phyloP scores from a whole-genome alignment of 306 rosid genomes.

The Albizia julibrissin region DNA sequence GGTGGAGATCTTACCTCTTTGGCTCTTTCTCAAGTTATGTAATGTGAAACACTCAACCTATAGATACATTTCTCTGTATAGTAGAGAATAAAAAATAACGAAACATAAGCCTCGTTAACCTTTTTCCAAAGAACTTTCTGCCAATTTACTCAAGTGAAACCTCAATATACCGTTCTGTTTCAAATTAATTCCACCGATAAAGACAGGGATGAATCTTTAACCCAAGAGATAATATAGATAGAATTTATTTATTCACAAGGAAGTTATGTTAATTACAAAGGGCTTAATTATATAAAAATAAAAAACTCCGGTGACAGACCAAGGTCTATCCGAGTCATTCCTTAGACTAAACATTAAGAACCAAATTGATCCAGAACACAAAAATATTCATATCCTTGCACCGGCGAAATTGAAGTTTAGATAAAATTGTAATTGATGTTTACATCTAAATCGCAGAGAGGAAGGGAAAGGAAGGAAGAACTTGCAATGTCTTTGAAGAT shows the following conservation, averaged over 20 bases:
- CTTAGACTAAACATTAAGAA: not conserved
- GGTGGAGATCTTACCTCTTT: not conserved
- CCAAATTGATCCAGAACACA: not conserved
- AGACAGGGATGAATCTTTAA: not conserved
- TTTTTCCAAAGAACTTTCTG: not conserved
- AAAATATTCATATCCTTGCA: not conserved
- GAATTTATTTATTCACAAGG: not conserved
- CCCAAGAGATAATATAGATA: not conserved
- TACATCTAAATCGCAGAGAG: not conserved
- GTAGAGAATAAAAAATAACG: not conserved
- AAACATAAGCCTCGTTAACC: not conserved
- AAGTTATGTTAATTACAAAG: not conserved
- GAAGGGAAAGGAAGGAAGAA: not conserved
- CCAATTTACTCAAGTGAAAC: not conserved
- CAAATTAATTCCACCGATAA: not conserved
- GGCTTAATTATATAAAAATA: not conserved
- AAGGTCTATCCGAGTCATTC: not conserved
- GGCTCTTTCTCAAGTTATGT: not conserved
- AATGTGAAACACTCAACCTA: not conserved
- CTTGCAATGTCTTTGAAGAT: conserved; percentile 89
- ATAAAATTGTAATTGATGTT: not conserved
- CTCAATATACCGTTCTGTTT: not conserved
- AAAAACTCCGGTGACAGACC: not conserved
- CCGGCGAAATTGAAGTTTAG: conserved; percentile 2
- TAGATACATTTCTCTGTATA: not conserved